Evolutionary conservation across 2,329 filamentous ascomycete genomes (phyloP).

Genomic region (Alternaria sp.): DNA sequence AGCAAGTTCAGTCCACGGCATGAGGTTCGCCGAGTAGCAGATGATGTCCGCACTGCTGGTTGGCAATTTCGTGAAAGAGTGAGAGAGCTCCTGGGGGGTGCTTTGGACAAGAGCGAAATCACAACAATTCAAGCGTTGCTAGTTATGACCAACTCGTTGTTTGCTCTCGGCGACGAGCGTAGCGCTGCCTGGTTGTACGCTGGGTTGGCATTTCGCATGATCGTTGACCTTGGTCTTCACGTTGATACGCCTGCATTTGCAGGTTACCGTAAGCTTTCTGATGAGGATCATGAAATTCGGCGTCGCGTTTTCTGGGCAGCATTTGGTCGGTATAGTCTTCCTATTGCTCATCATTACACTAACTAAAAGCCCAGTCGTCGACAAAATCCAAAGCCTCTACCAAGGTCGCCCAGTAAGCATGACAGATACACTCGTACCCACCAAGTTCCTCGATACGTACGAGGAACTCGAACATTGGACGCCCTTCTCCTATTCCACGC

Average conservation of each 20-base stretch:
- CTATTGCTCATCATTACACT: not conserved
- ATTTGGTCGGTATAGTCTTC: slow-evolving; percentile 37
- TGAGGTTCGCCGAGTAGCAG: slow-evolving; percentile 54
- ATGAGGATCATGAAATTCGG: slow-evolving; percentile 56
- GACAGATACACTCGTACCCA: slow-evolving; percentile 55
- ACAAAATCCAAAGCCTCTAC: slow-evolving; percentile 63
- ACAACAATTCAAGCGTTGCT: slow-evolving; percentile 63
- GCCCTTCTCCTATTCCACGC: slow-evolving; percentile 50
- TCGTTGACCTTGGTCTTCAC: slow-evolving; percentile 63
- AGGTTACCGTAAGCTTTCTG: slow-evolving; percentile 45
- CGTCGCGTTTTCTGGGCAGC: slow-evolving; percentile 56
- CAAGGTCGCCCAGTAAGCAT: slow-evolving; percentile 60
- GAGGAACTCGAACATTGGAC: slow-evolving; percentile 62
- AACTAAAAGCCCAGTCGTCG: slow-evolving; percentile 38
- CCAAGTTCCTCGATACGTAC: slow-evolving; percentile 57
- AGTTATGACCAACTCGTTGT: slow-evolving; percentile 59
- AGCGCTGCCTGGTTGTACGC: slow-evolving; percentile 65
- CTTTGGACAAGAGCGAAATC: slow-evolving; percentile 58
- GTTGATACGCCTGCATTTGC: slow-evolving; percentile 48
- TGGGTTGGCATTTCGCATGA: slow-evolving; percentile 62
- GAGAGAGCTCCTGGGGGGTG: slow-evolving; percentile 54
- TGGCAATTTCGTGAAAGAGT: slow-evolving; percentile 57
- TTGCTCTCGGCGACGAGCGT: slow-evolving; percentile 58
- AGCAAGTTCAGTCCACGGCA: slow-evolving; percentile 56
- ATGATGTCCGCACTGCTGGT: slow-evolving; percentile 57